A percentile compares a stretch with the other conserved stretches of the same genome.
phyloP scores from a whole-genome alignment of 2,329 filamentous ascomycete genomes.

The Aureobasidium musti region DNA sequence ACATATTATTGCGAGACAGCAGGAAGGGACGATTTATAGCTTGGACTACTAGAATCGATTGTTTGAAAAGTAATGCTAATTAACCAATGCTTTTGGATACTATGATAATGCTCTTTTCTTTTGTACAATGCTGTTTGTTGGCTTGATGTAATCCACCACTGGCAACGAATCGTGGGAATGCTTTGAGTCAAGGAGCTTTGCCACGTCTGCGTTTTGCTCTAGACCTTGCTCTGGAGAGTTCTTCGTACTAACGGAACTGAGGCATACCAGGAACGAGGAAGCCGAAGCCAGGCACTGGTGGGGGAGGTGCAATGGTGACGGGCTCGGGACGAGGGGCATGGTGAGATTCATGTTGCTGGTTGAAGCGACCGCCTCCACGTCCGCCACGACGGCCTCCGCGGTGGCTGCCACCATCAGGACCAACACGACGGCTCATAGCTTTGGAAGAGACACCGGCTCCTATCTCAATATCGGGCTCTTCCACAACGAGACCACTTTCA shows the following conservation, averaged over 20 bases:
- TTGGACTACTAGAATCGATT: not conserved
- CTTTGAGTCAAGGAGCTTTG: not conserved
- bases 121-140: not conserved
- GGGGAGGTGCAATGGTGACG: slow-evolving; percentile 44
- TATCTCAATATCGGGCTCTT: slow-evolving; percentile 98
- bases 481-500: slow-evolving; percentile 80
- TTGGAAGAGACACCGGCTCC: slow-evolving; percentile 97
- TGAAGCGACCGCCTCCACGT: slow-evolving; percentile 35
- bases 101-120: not conserved
- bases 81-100: slow-evolving; percentile 1
- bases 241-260: slow-evolving; percentile 19
- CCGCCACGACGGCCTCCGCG: slow-evolving; percentile 40
- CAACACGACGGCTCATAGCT: slow-evolving; percentile 46
- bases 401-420: slow-evolving; percentile 38
- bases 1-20: not conserved
- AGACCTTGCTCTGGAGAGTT: not conserved
- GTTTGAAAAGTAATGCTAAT: not conserved
- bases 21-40: not conserved
- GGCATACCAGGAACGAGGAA: slow-evolving; percentile 37
- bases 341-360: slow-evolving; percentile 29
- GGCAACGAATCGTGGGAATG: not conserved
- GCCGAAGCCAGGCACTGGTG: slow-evolving; percentile 46
- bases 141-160: not conserved
- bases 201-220: not conserved
- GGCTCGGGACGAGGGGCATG: slow-evolving; percentile 39